phyloP scores from a whole-genome alignment of 2,329 filamentous ascomycete genomes.

The Stagonosporopsis vannaccii region DNA sequence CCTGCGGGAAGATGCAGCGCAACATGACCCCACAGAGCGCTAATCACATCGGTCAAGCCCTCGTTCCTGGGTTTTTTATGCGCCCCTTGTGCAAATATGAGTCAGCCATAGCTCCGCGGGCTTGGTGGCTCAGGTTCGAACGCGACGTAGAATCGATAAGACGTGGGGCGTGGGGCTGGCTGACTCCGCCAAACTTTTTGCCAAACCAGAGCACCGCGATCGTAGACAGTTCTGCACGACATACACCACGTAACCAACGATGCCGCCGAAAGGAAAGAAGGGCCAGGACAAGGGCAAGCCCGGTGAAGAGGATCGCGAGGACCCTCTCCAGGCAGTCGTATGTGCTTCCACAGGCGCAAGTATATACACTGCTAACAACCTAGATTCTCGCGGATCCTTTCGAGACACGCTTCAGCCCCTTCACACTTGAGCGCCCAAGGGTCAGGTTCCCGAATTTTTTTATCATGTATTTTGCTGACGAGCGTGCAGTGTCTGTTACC shows the following conservation, averaged over 20 bases:
- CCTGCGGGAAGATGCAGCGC: constrained; percentile 19
- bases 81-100: constrained; percentile 18
- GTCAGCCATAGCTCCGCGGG: constrained; percentile 15
- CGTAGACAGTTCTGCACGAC: neutral
- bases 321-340: constrained; percentile 69
- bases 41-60: constrained; percentile 14
- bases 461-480: constrained; percentile 28
- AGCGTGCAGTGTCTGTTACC: constrained; percentile 80
- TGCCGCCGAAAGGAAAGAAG: constrained; percentile 60
- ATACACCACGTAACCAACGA: constrained; percentile 29
- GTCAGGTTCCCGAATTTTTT: constrained; percentile 55
- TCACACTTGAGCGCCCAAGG: constrained; percentile 86
- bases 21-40: constrained; percentile 19
- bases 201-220: neutral
- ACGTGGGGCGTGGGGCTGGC: constrained; percentile 10
- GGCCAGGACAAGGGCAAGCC: constrained; percentile 49
- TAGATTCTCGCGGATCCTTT: constrained; percentile 94
- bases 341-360: constrained; percentile 35
- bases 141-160: constrained; percentile 18
- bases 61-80: constrained; percentile 14
- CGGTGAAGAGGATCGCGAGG: constrained; percentile 65
- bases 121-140: constrained; percentile 9
- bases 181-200: constrained; percentile 19
- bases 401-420: constrained; percentile 88
- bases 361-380: constrained; percentile 25